phyloP scores from a whole-genome alignment of 106 monocot species.

The Amphibolis antarctica region DNA sequence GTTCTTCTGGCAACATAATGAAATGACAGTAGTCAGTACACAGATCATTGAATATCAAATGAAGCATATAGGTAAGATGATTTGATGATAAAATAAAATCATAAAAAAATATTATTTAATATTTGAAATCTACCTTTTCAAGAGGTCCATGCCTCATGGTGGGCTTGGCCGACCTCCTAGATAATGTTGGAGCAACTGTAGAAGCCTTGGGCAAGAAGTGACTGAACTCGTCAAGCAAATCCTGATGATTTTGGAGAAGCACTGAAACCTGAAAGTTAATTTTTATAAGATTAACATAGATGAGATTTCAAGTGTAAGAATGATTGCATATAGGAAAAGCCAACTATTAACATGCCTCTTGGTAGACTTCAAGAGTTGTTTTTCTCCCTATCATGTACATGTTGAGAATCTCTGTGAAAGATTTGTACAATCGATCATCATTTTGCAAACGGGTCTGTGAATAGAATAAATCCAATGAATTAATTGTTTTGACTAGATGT shows the following conservation, averaged over 20 bases:
- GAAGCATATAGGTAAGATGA: not conserved
- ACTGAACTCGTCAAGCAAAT: slow-evolving; percentile 90
- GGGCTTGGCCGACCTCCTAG: slow-evolving; percentile 35
- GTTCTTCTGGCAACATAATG: slow-evolving; percentile 45
- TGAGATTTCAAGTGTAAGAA: not conserved
- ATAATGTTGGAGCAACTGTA: slow-evolving; percentile 20
- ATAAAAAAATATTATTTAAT: not conserved
- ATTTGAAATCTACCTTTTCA: slow-evolving; percentile 35
- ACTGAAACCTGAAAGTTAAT: slow-evolving; percentile 48
- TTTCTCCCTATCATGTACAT: slow-evolving; percentile 90
- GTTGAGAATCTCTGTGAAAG: slow-evolving; percentile 93
- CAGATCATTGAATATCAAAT: not conserved
- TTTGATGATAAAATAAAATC: too few species aligned
- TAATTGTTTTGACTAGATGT: not conserved
- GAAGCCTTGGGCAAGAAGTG: slow-evolving; percentile 77
- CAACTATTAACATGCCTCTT: slow-evolving; percentile 38
- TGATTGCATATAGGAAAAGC: not conserved
- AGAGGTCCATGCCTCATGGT: too few species aligned
- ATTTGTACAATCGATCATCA: slow-evolving; percentile 86
- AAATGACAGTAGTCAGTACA: not conserved
- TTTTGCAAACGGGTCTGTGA: slow-evolving; percentile 82
- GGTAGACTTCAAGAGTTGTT: slow-evolving; percentile 80
- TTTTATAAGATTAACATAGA: not conserved
- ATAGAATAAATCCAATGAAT: not conserved
- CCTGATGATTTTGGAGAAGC: slow-evolving; percentile 55